phyloP scores from a whole-genome alignment of 148 eudicot genomes.

The Salicornia ramosissima region DNA sequence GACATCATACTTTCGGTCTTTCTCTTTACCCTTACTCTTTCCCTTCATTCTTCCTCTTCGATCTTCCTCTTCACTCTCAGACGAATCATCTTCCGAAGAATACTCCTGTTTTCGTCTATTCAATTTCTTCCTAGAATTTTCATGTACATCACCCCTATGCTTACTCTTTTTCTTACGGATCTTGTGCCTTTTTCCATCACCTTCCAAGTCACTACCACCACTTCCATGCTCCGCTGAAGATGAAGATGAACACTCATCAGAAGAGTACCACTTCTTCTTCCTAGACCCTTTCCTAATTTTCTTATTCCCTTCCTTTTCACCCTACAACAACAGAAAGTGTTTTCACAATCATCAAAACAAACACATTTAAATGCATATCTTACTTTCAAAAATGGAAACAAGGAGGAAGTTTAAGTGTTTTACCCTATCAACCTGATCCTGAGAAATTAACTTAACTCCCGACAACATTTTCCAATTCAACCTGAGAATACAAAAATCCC shows the following conservation, averaged over 20 bases:
- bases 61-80: constrained; percentile 31
- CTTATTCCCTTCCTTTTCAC: constrained; percentile 34
- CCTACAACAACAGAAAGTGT: constrained; percentile 27
- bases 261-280: constrained; percentile 86
- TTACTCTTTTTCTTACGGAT: constrained; percentile 34
- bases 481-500: constrained; percentile 11
- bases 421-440: constrained; percentile 67
- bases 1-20: constrained; percentile 10
- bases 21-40: constrained; percentile 19
- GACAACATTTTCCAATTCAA: constrained; percentile 47
- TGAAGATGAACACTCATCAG: constrained; percentile 49
- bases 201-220: constrained; percentile 23
- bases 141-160: constrained; percentile 22
- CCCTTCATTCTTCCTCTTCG: constrained; percentile 18
- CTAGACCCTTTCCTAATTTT: constrained; percentile 44
- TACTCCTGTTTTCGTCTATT: constrained; percentile 32
- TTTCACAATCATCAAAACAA: not conserved
- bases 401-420: constrained; percentile 9
- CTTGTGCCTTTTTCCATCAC: constrained; percentile 29
- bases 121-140: constrained; percentile 30
- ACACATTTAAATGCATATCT: not conserved
- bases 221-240: constrained; percentile 34
- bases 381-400: not conserved
- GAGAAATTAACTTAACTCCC: constrained; percentile 74
- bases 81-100: constrained; percentile 24